phyloP scores from a whole-genome alignment of 257 asterid species.

The Lithospermum erythrorhizon region DNA sequence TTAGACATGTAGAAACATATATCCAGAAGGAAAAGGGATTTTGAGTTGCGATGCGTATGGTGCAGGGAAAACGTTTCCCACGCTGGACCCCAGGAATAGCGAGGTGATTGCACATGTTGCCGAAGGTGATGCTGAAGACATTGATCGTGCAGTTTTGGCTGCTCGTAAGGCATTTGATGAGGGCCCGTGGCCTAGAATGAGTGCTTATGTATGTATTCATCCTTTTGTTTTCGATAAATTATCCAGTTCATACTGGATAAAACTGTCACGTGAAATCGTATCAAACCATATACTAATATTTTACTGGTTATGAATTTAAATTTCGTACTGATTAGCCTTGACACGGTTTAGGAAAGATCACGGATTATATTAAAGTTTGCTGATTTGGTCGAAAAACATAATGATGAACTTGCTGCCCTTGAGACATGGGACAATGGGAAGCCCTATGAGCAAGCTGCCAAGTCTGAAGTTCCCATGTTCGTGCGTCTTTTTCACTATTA shows the following conservation, averaged over 20 bases:
- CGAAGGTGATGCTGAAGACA: slow-evolving; percentile 64
- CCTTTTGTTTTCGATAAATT: neutral
- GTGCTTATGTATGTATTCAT: slow-evolving; percentile 41
- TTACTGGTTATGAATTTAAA: neutral
- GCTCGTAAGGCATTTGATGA: slow-evolving; percentile 80
- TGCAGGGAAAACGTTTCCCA: slow-evolving; percentile 67
- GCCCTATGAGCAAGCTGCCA: slow-evolving; percentile 62
- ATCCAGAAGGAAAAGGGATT: too few relatives aligned
- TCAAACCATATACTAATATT: too few relatives aligned
- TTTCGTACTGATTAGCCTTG: neutral
- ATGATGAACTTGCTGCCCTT: slow-evolving; percentile 75
- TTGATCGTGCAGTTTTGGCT: slow-evolving; percentile 64
- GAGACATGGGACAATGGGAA: slow-evolving; percentile 95
- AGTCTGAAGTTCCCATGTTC: slow-evolving; percentile 67
- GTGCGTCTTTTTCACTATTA: slow-evolving; percentile 68
- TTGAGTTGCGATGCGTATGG: neutral
- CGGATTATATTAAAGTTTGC: slow-evolving; percentile 65
- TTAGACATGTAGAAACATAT: too few relatives aligned
- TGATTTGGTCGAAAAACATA: slow-evolving; percentile 81
- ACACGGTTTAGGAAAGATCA: slow-evolving; percentile 56
- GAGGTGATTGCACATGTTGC: slow-evolving; percentile 65
- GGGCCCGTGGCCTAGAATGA: slow-evolving; percentile 90
- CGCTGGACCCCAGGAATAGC: slow-evolving; percentile 66
- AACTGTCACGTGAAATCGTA: neutral
- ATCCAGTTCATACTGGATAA: neutral